A percentile compares a stretch with the other conserved stretches of the same genome.
phyloP scores from a whole-genome alignment of 2,329 filamentous ascomycete genomes.

The Epichloe elymi region DNA sequence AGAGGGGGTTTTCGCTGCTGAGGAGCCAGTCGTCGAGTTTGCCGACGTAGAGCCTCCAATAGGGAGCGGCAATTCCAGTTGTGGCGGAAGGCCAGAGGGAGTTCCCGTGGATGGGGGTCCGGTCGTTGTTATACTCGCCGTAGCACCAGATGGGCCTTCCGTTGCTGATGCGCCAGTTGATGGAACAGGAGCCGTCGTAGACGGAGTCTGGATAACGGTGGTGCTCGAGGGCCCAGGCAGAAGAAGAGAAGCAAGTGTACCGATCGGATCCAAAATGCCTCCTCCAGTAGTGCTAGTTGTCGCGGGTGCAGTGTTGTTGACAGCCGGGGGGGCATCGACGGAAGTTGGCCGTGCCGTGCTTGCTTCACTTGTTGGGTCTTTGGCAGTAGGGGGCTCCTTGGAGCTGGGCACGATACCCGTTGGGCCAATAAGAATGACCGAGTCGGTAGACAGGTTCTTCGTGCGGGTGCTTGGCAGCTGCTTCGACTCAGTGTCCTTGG shows the following conservation, averaged over 20 bases:
- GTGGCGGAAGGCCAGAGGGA: background rate
- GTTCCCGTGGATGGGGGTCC: background rate
- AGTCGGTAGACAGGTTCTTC: constrained; percentile 2
- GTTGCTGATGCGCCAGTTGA: background rate
- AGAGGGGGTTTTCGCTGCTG: background rate
- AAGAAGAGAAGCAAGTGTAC: constrained; percentile 10
- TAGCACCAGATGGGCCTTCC: background rate
- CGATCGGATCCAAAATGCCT: constrained; percentile 13
- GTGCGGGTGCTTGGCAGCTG: background rate
- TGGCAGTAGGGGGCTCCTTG: background rate
- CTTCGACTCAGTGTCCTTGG: background rate
- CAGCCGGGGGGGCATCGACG: background rate
- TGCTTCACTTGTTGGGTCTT: background rate
- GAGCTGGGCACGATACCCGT: constrained; percentile 12
- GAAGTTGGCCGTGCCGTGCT: background rate
- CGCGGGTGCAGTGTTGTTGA: constrained; percentile 1
- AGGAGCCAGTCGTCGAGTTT: background rate
- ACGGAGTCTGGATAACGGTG: constrained; percentile 1
- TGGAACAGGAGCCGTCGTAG: background rate
- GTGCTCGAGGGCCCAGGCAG: constrained; percentile 7
- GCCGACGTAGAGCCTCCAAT: background rate
- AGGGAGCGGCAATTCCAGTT: background rate
- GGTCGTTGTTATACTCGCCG: background rate
- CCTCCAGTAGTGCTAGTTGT: background rate
- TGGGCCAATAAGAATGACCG: constrained; percentile 15